These are phyloP conservation scores for Chlamydomonas eustigma DNA, from an alignment of 139 green algal species.

Conservation along the genomic window DNA sequence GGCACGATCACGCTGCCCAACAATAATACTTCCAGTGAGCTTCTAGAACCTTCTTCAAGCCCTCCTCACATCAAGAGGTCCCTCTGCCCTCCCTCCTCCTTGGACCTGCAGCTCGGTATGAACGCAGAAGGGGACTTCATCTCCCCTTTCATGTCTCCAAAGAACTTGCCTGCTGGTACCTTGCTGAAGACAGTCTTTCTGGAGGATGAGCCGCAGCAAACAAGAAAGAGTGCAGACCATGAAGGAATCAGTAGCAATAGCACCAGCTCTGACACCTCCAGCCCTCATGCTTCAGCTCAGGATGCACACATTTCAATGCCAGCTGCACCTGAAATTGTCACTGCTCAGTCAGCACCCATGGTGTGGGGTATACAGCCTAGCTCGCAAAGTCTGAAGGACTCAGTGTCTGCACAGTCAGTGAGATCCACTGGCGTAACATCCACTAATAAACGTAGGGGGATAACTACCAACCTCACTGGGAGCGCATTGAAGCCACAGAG, in stretches of 20 bases:
- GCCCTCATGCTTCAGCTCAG: background rate
- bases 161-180: no score
- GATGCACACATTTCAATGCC: no score
- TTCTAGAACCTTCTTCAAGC: no score
- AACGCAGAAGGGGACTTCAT: background rate
- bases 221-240: background rate
- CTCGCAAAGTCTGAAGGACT: background rate
- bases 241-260: background rate
- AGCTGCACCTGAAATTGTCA: background rate
- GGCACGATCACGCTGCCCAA: background rate
- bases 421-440: background rate
- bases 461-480: no score
- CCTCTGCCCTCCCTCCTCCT: background rate
- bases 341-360: background rate
- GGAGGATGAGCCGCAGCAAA: background rate
- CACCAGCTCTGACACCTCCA: background rate
- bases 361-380: no score
- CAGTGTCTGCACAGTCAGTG: background rate
- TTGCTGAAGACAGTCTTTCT: background rate
- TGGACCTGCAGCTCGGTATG: background rate
- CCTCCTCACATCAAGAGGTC: no score
- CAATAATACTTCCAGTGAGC: no score
- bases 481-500: no score
- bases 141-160: no score
- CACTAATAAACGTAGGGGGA: background rate